Conservation (phyloP, 2,329 filamentous ascomycete genomes). For the Alternaria burnsii region DNA sequence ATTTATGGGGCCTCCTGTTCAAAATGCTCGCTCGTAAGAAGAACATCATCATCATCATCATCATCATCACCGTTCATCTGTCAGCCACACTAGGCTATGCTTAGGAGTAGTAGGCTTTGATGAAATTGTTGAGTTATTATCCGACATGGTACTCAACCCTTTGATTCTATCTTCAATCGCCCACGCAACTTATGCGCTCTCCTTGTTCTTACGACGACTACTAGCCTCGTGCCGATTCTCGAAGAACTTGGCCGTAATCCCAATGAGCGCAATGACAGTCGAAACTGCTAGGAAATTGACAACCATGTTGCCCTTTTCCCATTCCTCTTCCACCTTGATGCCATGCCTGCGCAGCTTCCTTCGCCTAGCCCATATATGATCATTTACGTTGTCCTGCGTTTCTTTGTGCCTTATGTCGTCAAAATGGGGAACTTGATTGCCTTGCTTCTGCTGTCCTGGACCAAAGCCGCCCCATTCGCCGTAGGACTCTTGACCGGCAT, state of each 20-base stretch:
- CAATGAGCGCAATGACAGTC: conserved; percentile 37
- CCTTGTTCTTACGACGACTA: conserved; percentile 7
- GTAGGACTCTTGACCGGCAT: conserved; percentile 42
- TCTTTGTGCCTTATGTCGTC: conserved; percentile 75
- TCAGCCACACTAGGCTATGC: conserved; percentile 4
- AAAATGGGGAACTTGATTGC: conserved; percentile 73
- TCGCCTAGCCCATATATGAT: conserved; percentile 57
- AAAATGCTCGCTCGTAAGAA: neutral
- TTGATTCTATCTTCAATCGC: neutral
- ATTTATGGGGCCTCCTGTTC: neutral
- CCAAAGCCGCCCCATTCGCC: conserved; percentile 64
- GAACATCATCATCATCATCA: neutral
- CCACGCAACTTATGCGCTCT: conserved; percentile 3
- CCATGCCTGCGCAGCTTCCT: conserved; percentile 22
- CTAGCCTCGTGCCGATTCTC: conserved; percentile 18
- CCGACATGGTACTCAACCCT: neutral
- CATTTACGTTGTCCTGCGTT: conserved; percentile 74
- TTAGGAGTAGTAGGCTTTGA: conserved; percentile 11
- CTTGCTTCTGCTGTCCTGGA: conserved; percentile 62
- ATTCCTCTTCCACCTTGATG: conserved; percentile 31
- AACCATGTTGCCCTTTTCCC: conserved; percentile 36
- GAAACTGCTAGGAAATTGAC: conserved; percentile 43
- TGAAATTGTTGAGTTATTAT: too few relatives aligned
- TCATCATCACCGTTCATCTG: too few relatives aligned
- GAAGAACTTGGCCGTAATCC: conserved; percentile 31